Evolutionary conservation across 768 basidiomycete species (phyloP).

Genomic region (Lyophyllum decastes): DNA sequence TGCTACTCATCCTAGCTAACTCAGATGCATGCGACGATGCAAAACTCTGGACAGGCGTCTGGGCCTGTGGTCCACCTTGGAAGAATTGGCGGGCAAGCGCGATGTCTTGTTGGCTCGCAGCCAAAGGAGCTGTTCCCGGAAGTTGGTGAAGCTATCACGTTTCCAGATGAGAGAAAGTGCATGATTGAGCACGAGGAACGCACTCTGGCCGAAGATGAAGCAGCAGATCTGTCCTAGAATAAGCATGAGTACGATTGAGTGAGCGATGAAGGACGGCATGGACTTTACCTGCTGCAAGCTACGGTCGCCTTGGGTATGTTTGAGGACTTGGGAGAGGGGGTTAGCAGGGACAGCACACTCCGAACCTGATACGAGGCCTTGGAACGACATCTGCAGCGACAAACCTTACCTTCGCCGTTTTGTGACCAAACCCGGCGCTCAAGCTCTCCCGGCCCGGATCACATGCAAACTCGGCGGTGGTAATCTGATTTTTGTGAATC

Average conservation of each 20-base stretch:
- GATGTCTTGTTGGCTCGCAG: conserved; percentile 64
- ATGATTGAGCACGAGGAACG: conserved; percentile 18
- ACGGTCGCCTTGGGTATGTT: conserved; percentile 86
- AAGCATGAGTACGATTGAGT: neutral
- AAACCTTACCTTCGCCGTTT: neutral
- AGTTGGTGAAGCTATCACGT: conserved; percentile 69
- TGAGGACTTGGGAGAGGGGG: conserved; percentile 86
- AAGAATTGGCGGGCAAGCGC: conserved; percentile 84
- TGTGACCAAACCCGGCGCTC: neutral
- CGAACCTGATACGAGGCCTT: conserved; percentile 81
- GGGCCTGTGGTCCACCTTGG: conserved; percentile 40
- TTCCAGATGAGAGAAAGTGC: neutral
- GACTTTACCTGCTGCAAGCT: conserved; percentile 79
- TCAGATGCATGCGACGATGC: conserved; percentile 22
- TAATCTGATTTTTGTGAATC: too few species aligned
- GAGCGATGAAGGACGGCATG: neutral
- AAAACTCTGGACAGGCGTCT: conserved; percentile 22
- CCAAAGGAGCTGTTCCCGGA: conserved; percentile 52
- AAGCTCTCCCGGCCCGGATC: conserved; percentile 8
- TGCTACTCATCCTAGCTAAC: conserved; percentile 21
- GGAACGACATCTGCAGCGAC: conserved; percentile 59
- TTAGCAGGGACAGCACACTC: conserved; percentile 87
- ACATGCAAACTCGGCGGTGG: neutral
- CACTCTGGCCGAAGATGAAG: conserved; percentile 73
- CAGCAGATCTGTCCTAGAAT: conserved; percentile 69